A percentile compares a stretch with the other conserved stretches of the same genome.
Conservation (phyloP, 805 yeast genomes). For the Metschnikowia gelsemii region DNA sequence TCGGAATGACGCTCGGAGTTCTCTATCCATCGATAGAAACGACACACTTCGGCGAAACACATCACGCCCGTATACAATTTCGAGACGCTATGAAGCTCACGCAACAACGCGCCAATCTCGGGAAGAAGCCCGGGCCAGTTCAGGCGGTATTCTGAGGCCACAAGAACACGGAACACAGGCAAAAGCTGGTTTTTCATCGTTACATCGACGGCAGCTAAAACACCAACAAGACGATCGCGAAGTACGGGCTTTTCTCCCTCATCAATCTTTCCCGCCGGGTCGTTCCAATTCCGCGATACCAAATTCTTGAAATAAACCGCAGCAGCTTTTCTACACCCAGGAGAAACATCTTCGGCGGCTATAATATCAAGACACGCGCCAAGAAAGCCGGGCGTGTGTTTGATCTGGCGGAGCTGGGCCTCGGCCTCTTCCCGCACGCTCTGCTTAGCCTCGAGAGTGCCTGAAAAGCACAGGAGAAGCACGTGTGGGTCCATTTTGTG, state of each 20-base stretch:
- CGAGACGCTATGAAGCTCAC: slow-evolving; percentile 27
- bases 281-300: slow-evolving; percentile 61
- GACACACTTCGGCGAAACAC: slow-evolving; percentile 66
- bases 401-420: slow-evolving; percentile 55
- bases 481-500: slow-evolving; percentile 63
- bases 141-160: slow-evolving; percentile 34
- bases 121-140: slow-evolving; percentile 39
- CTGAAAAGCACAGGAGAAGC: slow-evolving; percentile 73
- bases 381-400: slow-evolving; percentile 65
- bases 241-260: slow-evolving; percentile 73
- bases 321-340: slow-evolving; percentile 62
- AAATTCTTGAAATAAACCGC: slow-evolving; percentile 83
- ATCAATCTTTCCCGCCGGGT: slow-evolving; percentile 42
- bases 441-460: slow-evolving; percentile 71
- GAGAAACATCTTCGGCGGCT: slow-evolving; percentile 39
- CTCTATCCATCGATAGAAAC: slow-evolving; percentile 68
- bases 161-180: slow-evolving; percentile 41
- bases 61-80: slow-evolving; percentile 63
- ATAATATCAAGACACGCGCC: slow-evolving; percentile 82
- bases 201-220: slow-evolving; percentile 46
- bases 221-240: slow-evolving; percentile 64
- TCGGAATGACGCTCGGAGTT: slow-evolving; percentile 41
- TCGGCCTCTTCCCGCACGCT: slow-evolving; percentile 68
- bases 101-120: slow-evolving; percentile 33
- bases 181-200: slow-evolving; percentile 40